phyloP scores from a whole-genome alignment of 306 rosid genomes.

The Vigna hirtella region DNA sequence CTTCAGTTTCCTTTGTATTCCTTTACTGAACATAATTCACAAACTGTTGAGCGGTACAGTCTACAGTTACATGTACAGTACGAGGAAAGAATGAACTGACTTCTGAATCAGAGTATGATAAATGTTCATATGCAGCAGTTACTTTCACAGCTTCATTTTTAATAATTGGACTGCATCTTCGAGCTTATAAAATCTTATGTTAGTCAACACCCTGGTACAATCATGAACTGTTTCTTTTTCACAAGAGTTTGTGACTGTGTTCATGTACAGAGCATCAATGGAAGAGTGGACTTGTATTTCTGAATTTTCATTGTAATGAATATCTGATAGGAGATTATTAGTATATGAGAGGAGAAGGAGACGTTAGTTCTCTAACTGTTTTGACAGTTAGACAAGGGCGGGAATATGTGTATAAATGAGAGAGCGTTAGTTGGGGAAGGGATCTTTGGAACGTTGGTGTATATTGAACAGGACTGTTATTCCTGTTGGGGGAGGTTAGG shows the following conservation, averaged over 20 bases:
- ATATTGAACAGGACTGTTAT: no score
- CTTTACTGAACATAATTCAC: background rate
- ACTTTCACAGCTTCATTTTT: background rate
- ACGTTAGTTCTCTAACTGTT: no score
- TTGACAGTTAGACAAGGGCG: no score
- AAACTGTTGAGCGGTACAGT: background rate
- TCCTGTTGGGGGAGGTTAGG: no score
- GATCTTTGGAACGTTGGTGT: no score
- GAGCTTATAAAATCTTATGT: conserved; percentile 11
- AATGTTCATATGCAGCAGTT: background rate
- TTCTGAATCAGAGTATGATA: background rate
- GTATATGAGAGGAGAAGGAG: no score
- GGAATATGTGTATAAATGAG: no score
- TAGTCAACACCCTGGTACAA: background rate
- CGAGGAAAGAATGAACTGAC: background rate
- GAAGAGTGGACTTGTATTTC: conserved; percentile 9
- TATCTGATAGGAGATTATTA: no score
- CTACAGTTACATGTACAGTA: background rate
- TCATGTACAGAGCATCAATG: conserved; percentile 23
- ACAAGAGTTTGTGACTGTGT: conserved; percentile 24
- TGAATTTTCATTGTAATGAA: conserved; percentile 36
- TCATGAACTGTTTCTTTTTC: conserved; percentile 35
- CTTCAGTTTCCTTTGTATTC: background rate
- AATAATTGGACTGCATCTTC: background rate
- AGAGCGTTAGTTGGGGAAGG: no score